Base-by-base conservation (phyloP, 129 eudicot species). In the Tagetes patula region DNA sequence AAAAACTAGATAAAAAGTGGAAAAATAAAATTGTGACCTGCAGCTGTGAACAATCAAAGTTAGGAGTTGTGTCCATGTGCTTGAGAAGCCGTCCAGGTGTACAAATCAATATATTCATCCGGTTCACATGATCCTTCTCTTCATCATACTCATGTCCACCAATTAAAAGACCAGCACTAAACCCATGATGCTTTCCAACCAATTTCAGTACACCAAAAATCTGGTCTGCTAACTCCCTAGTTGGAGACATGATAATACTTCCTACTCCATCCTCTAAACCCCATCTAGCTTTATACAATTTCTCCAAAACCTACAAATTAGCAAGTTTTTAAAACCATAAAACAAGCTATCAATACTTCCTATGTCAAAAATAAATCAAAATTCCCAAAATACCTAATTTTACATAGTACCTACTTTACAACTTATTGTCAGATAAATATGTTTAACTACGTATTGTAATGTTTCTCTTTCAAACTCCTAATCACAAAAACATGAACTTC, bases 191-290 rank as follows among this genome's bases (percentile, higher is more conserved):
- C 67, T 81, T 88, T 59, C 98, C 97, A 58, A 90, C 98, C 61
- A 85, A 62, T 61, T 90, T 88, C 61, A 94, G 27, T 46, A 94
- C 97, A 47, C 82, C 83, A 71, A 94, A 94, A 73, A 86, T 75
- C 80, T 94, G 98, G 74, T 84, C 70, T 32, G 97, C 93, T 74
- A 90, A 82, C 45, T 94, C 98, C 75, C 98, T 84, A 47, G 98
- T 94, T 2, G 98, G 98, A 73, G 98, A 94, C 80, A 94, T 76
- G 58, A 94, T 94, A 63, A 94, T 90, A 84, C 93, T 77, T 37
- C 98, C 98, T 60, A 94, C 97, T n/a, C 98, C 98, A 86, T 90
- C 98, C 82, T 94, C 93, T 47, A 88, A 82, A 69, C 97, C 96
- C 98, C 98, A 94, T 80, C 97, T 86, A 69, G 82, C 82, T 74